These are phyloP conservation scores for Oemleria cerasiformis DNA, from an alignment of 306 rosid species.

Conservation along the genomic window DNA sequence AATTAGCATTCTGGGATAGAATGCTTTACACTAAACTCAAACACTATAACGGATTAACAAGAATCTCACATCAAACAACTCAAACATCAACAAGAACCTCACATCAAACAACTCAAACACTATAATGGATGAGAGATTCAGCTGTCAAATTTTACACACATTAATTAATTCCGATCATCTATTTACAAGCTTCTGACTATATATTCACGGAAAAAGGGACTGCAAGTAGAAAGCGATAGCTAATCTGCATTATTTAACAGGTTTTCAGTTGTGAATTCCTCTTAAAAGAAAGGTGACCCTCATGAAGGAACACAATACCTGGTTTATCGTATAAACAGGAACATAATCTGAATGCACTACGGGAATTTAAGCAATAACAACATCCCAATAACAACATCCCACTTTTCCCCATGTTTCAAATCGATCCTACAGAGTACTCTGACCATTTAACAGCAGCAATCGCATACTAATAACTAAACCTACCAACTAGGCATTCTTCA, in stretches of 20 bases:
- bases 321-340: constrained; percentile 26
- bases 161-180: constrained; percentile 24
- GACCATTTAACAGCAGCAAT: no score
- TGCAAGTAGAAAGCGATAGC: constrained; percentile 26
- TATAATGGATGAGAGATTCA: constrained; percentile 71
- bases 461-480: no score
- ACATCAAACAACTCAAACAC: no score
- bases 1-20: no score
- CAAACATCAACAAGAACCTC: no score
- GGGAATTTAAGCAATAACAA: constrained; percentile 23
- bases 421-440: no score
- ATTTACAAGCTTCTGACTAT: constrained; percentile 47
- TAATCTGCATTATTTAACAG: constrained; percentile 45
- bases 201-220: constrained; percentile 36
- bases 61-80: no score
- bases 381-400: background rate
- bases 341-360: constrained; percentile 30
- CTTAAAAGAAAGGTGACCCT: constrained; percentile 23
- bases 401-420: no score
- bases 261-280: constrained; percentile 35
- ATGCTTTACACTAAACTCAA: no score
- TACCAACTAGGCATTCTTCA: no score
- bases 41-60: no score
- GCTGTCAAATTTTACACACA: constrained; percentile 43
- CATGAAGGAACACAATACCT: constrained; percentile 37